Percentiles rank a stretch among this genome's conserved stretches.
These are phyloP conservation scores for Cudoniella acicularis DNA, from an alignment of 495 filamentous ascomycete species.

Conservation along the genomic window DNA sequence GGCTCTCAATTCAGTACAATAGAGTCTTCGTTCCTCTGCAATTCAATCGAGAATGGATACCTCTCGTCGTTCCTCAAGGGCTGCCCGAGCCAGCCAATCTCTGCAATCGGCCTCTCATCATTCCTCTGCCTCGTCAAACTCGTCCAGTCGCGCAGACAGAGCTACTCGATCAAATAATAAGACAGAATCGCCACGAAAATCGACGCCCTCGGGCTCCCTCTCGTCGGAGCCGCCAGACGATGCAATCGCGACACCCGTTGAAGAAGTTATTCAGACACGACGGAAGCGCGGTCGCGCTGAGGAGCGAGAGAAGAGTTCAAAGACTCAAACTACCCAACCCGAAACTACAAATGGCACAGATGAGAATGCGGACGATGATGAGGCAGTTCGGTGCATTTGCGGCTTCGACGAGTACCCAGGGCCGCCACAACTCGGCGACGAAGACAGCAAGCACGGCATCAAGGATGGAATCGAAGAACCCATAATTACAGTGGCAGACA, in stretches of 20 bases:
- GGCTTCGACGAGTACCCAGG: constrained; percentile 94
- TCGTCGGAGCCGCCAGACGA: constrained; percentile 82
- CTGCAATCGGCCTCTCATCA: constrained; percentile 63
- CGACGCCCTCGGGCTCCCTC: constrained; percentile 64
- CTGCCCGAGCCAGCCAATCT: constrained; percentile 71
- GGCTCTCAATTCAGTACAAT: no score
- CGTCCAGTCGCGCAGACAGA: constrained; percentile 60
- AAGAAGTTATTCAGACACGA: constrained; percentile 65
- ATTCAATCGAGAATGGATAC: constrained; percentile 29
- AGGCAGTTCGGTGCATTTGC: constrained; percentile 92
- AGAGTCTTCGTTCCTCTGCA: not conserved
- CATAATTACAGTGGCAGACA: constrained; percentile 58
- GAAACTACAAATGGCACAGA: constrained; percentile 51
- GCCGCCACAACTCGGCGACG: constrained; percentile 63
- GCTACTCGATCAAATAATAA: constrained; percentile 69
- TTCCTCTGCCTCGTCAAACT: constrained; percentile 72
- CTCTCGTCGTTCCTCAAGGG: constrained; percentile 87
- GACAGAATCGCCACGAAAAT: constrained; percentile 66
- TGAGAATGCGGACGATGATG: constrained; percentile 81
- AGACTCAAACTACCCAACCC: constrained; percentile 44
- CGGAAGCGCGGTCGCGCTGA: constrained; percentile 66
- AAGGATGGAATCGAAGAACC: constrained; percentile 48
- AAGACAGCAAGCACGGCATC: constrained; percentile 49
- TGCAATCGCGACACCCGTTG: constrained; percentile 46
- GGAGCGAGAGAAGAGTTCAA: constrained; percentile 51